Conservation (phyloP, 139 green algal species). For the Spirogloea muscicola region DNA sequence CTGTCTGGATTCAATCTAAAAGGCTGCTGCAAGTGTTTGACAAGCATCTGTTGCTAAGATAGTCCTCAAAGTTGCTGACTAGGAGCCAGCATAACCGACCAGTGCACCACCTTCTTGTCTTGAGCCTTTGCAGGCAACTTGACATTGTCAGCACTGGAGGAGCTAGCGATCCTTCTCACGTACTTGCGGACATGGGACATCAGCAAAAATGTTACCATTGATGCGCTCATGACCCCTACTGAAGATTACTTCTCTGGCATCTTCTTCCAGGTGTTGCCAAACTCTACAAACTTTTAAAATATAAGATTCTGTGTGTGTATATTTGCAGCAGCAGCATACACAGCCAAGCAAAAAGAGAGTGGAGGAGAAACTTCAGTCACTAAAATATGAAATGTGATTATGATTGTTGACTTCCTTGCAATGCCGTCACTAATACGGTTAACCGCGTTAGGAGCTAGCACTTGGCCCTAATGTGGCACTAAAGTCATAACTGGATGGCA, state of each 20-base stretch:
- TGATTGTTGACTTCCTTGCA: too few species aligned
- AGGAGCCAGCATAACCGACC: neutral
- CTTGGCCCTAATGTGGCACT: too few species aligned
- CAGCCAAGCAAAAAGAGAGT: too few species aligned
- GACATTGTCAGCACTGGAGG: constrained; percentile 23
- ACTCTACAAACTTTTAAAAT: constrained; percentile 3
- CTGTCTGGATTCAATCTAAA: neutral
- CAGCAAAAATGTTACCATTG: constrained; percentile 56
- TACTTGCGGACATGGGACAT: constrained; percentile 61
- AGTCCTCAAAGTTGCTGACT: neutral
- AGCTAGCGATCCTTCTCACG: constrained; percentile 45
- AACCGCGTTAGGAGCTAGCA: too few species aligned
- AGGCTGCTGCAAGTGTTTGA: neutral
- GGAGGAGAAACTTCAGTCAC: too few species aligned
- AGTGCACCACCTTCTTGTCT: neutral
- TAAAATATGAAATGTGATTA: too few species aligned
- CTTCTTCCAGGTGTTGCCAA: constrained; percentile 48
- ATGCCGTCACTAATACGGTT: too few species aligned
- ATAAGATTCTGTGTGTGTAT: too few species aligned
- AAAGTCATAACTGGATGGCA: too few species aligned
- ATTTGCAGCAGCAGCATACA: too few species aligned
- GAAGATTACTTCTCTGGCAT: constrained; percentile 66
- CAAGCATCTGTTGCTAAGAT: neutral
- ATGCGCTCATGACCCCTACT: constrained; percentile 71
- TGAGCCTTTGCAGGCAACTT: neutral